Evolutionary conservation across 495 filamentous ascomycete genomes (phyloP).

Genomic region (Tuber microsphaerosporum): DNA sequence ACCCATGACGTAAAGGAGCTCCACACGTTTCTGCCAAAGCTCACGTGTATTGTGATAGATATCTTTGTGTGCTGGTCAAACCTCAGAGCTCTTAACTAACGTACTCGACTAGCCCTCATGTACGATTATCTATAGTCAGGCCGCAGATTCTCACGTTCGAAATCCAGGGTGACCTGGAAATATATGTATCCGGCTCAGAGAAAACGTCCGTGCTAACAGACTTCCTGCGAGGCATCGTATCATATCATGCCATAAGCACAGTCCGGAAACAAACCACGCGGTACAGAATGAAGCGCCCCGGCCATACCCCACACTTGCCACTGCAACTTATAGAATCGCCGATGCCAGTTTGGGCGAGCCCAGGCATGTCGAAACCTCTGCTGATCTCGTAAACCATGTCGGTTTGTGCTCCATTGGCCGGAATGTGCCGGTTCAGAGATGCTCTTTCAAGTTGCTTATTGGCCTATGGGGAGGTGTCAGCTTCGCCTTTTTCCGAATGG

Average conservation of each 20-base stretch:
- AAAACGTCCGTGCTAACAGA: neutral
- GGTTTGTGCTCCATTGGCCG: neutral
- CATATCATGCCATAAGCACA: constrained; percentile 1
- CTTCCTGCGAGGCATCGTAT: constrained; percentile 1
- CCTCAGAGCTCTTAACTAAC: neutral
- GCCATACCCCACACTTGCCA: neutral
- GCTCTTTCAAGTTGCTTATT: neutral
- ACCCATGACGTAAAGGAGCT: neutral
- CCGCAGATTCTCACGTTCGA: neutral
- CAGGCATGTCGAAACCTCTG: neutral
- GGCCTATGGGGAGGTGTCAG: neutral
- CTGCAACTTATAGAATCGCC: neutral
- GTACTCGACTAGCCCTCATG: neutral
- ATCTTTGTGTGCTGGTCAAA: neutral
- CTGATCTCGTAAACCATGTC: neutral
- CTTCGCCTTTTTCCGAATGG: neutral
- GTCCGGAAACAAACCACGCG: neutral
- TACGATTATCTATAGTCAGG: neutral
- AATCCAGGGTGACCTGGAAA: neutral
- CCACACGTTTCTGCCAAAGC: neutral
- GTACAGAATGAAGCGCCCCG: neutral
- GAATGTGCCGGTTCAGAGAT: neutral
- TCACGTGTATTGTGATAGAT: neutral
- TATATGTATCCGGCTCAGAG: neutral
- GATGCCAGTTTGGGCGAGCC: neutral